Percentiles rank a stretch among this genome's conserved stretches.
Conservation (phyloP, 495 filamentous ascomycete species). For the Penicillium bialowiezense region DNA sequence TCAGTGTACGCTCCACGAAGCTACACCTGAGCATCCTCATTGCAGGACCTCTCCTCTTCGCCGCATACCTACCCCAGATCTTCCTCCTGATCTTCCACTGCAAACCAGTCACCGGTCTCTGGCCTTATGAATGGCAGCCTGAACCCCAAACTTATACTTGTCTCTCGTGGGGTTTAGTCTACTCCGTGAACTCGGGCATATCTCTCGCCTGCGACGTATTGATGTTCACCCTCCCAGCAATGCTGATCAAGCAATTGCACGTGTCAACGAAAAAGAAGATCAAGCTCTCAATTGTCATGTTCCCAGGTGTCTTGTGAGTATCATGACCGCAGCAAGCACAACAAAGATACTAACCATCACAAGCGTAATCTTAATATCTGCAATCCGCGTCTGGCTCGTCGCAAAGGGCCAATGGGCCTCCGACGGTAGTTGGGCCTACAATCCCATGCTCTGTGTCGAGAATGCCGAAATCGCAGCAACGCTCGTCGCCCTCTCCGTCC, state of each 20-base stretch:
- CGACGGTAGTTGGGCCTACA: conserved; percentile 45
- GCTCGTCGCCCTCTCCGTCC: conserved; percentile 43
- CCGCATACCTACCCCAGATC: conserved; percentile 39
- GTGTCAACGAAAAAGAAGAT: conserved; percentile 33
- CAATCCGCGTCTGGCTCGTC: conserved; percentile 41
- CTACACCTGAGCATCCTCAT: conserved; percentile 32
- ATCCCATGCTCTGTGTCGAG: conserved; percentile 43
- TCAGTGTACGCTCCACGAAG: conserved; percentile 30
- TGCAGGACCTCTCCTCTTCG: conserved; percentile 31
- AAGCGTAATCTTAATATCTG: conserved; percentile 43
- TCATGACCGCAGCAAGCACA: too few species aligned
- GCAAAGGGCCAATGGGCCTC: conserved; percentile 35
- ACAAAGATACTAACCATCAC: conserved; percentile 5
- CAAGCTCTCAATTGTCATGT: conserved; percentile 38
- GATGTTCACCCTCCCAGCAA: conserved; percentile 41
- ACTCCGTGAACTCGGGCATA: conserved; percentile 40
- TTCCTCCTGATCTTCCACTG: conserved; percentile 47
- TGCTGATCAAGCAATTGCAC: conserved; percentile 38
- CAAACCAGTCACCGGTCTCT: conserved; percentile 44
- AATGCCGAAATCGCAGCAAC: conserved; percentile 43
- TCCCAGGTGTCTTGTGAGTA: conserved; percentile 44
- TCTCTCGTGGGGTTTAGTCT: conserved; percentile 42
- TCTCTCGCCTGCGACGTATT: conserved; percentile 43
- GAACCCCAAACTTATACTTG: conserved; percentile 31
- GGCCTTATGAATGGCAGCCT: conserved; percentile 42